Base-by-base conservation (phyloP, 108 stramenopile species). In the Discostella stelligeroides region DNA sequence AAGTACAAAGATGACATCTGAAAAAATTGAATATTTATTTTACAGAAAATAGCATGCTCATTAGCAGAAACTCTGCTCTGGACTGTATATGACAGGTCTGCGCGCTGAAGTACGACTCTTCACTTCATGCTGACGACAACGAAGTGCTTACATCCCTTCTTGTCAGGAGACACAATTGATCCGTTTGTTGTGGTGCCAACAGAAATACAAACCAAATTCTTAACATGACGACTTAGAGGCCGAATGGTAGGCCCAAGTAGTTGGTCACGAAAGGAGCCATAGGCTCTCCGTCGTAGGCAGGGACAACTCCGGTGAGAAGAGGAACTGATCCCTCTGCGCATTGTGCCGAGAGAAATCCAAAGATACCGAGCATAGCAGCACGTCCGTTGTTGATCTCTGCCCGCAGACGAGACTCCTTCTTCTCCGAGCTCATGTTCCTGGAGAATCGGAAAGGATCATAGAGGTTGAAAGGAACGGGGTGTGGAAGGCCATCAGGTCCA, bases 381-480 rank as follows among this genome's bases (percentile, higher is more conserved):
- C 91, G 73, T 51, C 91, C 91, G 57, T 92, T 89, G 83, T 88
- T 90, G 73, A 88, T 75, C 43, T 92, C 91, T 9, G 68, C 68
- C 40, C 65, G 57, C 20, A 92, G 76, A 46, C 92, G 72, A 37
- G 53, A 42, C 25, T 83, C 85, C 76, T 88, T 88, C 42, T 77
- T 46, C 47, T 83, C 92, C 30, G 75, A 82, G 23, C 81, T 66
- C 83, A 81, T 88, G 58, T 77, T 74, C 81, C 80, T 87, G 75
- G 75, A 63, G 71, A 84, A 77, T 24, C 78, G 73, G 57, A 89
- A 87, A 13, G 92, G 92, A 64, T 92, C 92, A 73, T 80, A 92
- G 20, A 88, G 66, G 63, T 86, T 84, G 70, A 92, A 83, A 12
- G 91, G 91, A 29, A 92, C 82, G 29, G 81, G 81, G 73, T 91